Conservation (phyloP, 495 filamentous ascomycete genomes). For the Penicillium riverlandense region DNA sequence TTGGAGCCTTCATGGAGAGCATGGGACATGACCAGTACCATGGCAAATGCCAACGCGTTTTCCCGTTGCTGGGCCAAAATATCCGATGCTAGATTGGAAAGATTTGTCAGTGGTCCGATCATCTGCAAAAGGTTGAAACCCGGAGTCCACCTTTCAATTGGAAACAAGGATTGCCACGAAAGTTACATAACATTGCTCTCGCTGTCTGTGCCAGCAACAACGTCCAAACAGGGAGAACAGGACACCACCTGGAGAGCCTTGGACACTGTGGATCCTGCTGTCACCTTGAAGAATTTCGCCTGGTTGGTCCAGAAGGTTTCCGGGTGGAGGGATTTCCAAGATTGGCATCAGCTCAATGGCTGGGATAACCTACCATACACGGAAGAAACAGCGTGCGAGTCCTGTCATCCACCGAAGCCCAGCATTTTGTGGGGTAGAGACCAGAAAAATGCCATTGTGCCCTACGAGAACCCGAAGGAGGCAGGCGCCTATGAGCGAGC, state of each 20-base stretch:
- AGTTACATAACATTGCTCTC: constrained; percentile 21
- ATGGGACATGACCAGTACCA: not conserved
- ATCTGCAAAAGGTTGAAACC: constrained; percentile 8
- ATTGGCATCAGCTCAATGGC: constrained; percentile 17
- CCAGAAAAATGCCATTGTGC: constrained; percentile 11
- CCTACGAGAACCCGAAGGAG: constrained; percentile 39
- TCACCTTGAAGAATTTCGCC: constrained; percentile 15
- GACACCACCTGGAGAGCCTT: constrained; percentile 13
- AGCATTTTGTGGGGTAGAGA: constrained; percentile 30
- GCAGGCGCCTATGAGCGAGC: constrained; percentile 41
- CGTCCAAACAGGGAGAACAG: constrained; percentile 6
- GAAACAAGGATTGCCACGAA: constrained; percentile 11
- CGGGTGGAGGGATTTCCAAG: constrained; percentile 7
- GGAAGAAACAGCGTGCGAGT: constrained; percentile 11
- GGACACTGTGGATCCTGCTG: constrained; percentile 11
- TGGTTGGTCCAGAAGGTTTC: constrained; percentile 27
- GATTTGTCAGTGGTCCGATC: constrained; percentile 4
- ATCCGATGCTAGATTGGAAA: constrained; percentile 5
- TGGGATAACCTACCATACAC: not conserved
- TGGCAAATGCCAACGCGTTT: constrained; percentile 12
- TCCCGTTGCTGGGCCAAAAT: constrained; percentile 16
- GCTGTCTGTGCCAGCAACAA: constrained; percentile 7
- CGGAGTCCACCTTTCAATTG: constrained; percentile 5
- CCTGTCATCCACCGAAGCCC: constrained; percentile 39
- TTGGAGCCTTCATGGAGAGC: constrained; percentile 28